Conservation (phyloP, 306 rosid genomes). For the Amphicarpaea edgeworthii region DNA sequence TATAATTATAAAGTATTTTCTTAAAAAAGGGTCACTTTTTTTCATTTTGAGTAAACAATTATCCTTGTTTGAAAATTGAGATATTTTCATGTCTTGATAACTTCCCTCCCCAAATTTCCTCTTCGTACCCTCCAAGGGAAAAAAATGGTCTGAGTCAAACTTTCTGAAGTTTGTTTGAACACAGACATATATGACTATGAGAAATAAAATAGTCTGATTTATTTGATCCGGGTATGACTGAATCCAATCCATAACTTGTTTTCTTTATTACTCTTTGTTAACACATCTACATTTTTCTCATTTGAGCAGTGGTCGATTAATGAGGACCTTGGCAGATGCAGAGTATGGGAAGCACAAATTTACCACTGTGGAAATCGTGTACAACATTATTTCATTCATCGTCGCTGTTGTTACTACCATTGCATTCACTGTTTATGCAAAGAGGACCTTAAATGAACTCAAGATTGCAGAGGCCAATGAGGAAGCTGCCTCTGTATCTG, state of each 20-base stretch:
- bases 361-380: conserved; percentile 85
- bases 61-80: conserved; percentile 6
- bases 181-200: conserved; percentile 10
- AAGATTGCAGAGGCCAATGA: conserved; percentile 59
- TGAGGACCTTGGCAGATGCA: conserved; percentile 83
- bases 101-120: background rate
- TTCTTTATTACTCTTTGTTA: conserved; percentile 26
- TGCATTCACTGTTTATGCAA: conserved; percentile 89
- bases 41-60: background rate
- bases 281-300: background rate
- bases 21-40: background rate
- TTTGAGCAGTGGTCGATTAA: conserved; percentile 79
- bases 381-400: conserved; percentile 80
- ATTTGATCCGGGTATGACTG: conserved; percentile 24
- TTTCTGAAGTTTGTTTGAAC: conserved; percentile 28
- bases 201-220: conserved; percentile 33
- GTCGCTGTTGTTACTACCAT: conserved; percentile 78
- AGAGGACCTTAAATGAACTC: conserved; percentile 74
- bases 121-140: conserved; percentile 9
- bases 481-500: conserved; percentile 55
- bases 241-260: conserved; percentile 21
- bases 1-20: background rate
- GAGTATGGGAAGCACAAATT: conserved; percentile 80
- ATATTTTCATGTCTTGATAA: background rate
- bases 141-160: conserved; percentile 29